Percentiles rank a stretch among this genome's conserved stretches.
Conservation (phyloP, 202 grass and related monocot genomes). For the Setaria viridis region DNA sequence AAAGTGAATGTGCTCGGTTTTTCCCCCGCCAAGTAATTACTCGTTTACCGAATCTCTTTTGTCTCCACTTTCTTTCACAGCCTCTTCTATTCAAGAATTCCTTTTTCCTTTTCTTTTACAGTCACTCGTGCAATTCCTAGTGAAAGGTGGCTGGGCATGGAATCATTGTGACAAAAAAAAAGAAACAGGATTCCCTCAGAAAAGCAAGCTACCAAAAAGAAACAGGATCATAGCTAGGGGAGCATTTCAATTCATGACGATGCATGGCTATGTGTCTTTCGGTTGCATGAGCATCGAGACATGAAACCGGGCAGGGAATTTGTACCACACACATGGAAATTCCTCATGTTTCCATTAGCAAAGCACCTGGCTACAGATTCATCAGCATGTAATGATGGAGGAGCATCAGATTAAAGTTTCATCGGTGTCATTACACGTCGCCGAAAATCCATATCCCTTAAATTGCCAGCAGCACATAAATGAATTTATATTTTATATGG, state of each 20-base stretch:
- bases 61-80: not conserved
- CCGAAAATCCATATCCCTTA: not conserved
- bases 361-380: not conserved
- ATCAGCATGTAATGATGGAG: not conserved
- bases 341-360: slow-evolving; percentile 33
- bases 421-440: not conserved
- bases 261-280: not conserved
- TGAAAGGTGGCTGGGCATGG: not conserved
- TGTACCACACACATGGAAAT: slow-evolving; percentile 8
- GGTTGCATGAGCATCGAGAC: not conserved
- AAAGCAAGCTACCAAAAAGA: not conserved
- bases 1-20: not conserved
- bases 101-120: not conserved
- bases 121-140: not conserved
- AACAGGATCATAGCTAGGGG: not conserved
- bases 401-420: not conserved
- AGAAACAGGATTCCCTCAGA: not conserved
- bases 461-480: not conserved
- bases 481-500: too few relatives aligned
- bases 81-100: not conserved
- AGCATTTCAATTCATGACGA: slow-evolving; percentile 11
- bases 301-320: slow-evolving; percentile 31
- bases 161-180: not conserved
- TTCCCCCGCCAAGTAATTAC: not conserved
- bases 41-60: not conserved